Evolutionary conservation across 768 basidiomycete genomes (phyloP), one percentile per base, ranked within the genome.

Genomic region (Harrya chromipes): DNA sequence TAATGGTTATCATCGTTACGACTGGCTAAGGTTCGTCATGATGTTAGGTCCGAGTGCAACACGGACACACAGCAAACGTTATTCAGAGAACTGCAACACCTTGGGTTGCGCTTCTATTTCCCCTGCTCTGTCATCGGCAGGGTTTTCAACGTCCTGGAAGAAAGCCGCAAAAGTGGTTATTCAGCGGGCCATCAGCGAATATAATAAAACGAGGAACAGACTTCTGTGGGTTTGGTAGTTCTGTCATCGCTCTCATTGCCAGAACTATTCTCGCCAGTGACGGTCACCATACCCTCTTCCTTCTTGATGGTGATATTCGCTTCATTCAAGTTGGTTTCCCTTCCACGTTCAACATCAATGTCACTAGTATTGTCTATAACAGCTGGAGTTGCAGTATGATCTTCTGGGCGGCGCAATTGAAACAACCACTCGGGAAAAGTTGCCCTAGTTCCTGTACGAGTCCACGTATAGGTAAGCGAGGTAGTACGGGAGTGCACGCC

Each of bases 401-500:
- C 31, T 29, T 58, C 63, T 1, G 56, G 29, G 26, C 67, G 69
- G 11, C 70, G 69, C 1, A 63, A 58, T 47, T 66, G 66, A 4
- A 69, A 48, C 6, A 79, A 50, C 80, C 80, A 81, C 33, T 82
- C 80, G 9, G 77, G 77, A 41, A 53, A 6, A 12, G 26, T 26
- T 26, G 53, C 40, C 11, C 60, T 68, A 14, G 66, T 61, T 31
- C 64, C 60, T 10, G 68, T 69, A 31, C 60, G 63, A 2, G 74
- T 77, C 60, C 73, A 69, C 1, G 79, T 78, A 12, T 61, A 60
- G 8, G 76, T 70, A 12, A 82, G 52, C 9, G 78, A 77, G 4
- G 75, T 57, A 0, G 77, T 80, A 11, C 73, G 74, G 12, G 77
- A 74, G 40, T 72, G 70, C 20, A 75, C 65, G 10, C 59, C 76